Conservation (phyloP, 2,329 filamentous ascomycete genomes). For the Fusarium sulawesiense region DNA sequence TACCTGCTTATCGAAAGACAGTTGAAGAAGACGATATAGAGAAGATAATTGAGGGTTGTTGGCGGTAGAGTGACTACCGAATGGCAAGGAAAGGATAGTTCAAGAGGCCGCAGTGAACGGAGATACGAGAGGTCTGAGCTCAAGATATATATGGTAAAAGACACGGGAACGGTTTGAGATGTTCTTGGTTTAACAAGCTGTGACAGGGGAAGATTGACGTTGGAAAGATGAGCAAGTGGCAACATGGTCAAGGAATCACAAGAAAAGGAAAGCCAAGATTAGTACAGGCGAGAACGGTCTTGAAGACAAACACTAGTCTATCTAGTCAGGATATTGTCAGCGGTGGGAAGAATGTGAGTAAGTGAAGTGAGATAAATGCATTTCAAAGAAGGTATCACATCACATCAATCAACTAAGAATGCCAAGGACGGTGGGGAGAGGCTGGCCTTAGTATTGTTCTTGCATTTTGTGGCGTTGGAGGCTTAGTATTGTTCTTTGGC, state of each 20-base stretch:
- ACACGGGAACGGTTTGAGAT: not conserved
- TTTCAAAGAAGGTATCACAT: conserved; percentile 37
- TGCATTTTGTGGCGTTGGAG: conserved; percentile 44
- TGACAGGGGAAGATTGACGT: not conserved
- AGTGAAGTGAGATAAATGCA: conserved; percentile 24
- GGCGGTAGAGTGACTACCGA: not conserved
- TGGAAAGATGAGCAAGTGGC: conserved; percentile 23
- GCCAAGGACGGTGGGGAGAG: conserved; percentile 25
- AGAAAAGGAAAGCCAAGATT: conserved; percentile 15
- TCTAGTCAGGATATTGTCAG: conserved; percentile 41
- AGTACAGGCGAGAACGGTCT: conserved; percentile 13
- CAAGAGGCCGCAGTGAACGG: conserved; percentile 5
- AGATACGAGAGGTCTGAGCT: conserved; percentile 26
- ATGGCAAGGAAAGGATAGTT: conserved; percentile 8
- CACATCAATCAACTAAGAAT: conserved; percentile 21
- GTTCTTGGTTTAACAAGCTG: conserved; percentile 16
- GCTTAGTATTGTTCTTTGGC: conserved; percentile 51
- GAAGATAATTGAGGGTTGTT: not conserved
- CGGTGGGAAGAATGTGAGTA: conserved; percentile 32
- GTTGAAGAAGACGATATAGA: not conserved
- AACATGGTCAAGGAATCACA: conserved; percentile 36
- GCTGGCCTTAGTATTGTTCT: conserved; percentile 51
- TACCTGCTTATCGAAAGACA: not conserved
- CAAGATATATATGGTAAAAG: not conserved
- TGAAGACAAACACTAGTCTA: conserved; percentile 21